phyloP scores from a whole-genome alignment of 441 rosid genomes.

The Mallotus japonicus region DNA sequence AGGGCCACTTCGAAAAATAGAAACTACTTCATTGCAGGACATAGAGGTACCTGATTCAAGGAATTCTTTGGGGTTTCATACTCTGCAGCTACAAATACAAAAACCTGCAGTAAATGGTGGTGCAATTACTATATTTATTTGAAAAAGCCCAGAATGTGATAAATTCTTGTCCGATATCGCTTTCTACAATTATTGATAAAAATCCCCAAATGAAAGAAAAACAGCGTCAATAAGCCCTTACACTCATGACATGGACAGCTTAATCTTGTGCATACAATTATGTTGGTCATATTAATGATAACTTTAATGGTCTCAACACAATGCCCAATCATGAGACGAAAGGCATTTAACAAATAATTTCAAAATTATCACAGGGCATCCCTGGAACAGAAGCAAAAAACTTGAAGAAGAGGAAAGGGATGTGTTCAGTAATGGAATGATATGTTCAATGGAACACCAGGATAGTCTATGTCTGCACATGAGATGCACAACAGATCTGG shows the following conservation, averaged over 20 bases:
- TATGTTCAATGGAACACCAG: background rate
- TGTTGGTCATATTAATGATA: background rate
- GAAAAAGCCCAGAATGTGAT: background rate
- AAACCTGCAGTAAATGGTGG: constrained; percentile 46
- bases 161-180: background rate
- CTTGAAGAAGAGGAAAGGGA: too few relatives aligned
- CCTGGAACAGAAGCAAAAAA: background rate
- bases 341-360: background rate
- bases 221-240: background rate
- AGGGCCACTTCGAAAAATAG: background rate
- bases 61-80: constrained; percentile 71
- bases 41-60: constrained; percentile 67
- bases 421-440: background rate
- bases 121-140: background rate
- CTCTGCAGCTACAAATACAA: constrained; percentile 84
- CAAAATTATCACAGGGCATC: constrained; percentile 6
- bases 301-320: background rate
- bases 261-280: background rate
- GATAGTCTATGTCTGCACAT: background rate
- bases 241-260: background rate
- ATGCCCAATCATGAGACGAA: background rate
- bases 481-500: background rate
- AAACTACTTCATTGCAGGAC: background rate
- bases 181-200: background rate
- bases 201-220: background rate